A percentile compares a stretch with the other conserved stretches of the same genome.
Conservation (phyloP, 2,329 filamentous ascomycete species). For the Bipolaris oryzae region DNA sequence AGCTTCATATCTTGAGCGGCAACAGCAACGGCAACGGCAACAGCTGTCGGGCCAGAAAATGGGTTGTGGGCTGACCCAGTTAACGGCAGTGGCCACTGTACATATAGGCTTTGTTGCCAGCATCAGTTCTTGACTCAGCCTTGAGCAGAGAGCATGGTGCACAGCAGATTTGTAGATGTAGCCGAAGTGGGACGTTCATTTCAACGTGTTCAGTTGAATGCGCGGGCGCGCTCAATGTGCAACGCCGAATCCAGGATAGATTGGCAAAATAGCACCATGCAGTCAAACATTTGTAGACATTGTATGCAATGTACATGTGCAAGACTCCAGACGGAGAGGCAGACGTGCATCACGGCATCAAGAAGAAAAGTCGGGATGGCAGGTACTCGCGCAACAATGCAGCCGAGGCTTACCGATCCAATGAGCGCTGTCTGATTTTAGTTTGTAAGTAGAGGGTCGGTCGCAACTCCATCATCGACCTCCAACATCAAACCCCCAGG, state of each 20-base stretch:
- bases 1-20: conserved; percentile 22
- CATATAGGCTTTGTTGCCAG: not conserved
- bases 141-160: not conserved
- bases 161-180: not conserved
- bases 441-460: conserved; percentile 26
- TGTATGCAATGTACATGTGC: too few relatives aligned
- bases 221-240: not conserved
- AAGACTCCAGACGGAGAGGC: conserved; percentile 4
- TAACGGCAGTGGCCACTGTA: conserved; percentile 8
- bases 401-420: conserved; percentile 40
- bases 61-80: not conserved
- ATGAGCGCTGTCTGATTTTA: conserved; percentile 29
- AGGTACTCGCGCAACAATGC: conserved; percentile 23
- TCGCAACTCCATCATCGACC: conserved; percentile 33
- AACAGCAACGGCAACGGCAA: too few relatives aligned
- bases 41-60: conserved; percentile 6
- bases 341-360: conserved; percentile 18
- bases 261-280: not conserved
- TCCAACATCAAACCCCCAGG: conserved; percentile 30
- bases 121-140: not conserved
- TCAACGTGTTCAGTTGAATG: not conserved
- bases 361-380: conserved; percentile 37
- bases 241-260: not conserved
- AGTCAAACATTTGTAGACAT: not conserved
- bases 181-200: not conserved